Evolutionary conservation across 1,139 yeast genomes (phyloP).

Genomic region (Taiozyma sp.): DNA sequence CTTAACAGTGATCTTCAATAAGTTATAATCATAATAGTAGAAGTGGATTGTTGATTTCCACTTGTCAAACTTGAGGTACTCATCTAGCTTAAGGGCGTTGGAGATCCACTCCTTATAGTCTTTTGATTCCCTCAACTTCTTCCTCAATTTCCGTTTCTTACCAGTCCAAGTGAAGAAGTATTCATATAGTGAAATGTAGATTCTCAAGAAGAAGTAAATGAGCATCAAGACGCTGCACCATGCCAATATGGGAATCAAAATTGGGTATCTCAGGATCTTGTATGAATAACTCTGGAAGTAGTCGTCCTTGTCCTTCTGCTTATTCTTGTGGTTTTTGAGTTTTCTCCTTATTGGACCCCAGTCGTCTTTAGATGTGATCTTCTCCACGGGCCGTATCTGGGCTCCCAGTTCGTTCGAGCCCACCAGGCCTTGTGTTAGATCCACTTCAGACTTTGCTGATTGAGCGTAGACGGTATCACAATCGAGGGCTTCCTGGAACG

Average conservation of each 20-base stretch:
- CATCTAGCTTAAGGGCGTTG: conserved; percentile 55
- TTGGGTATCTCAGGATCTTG: conserved; percentile 60
- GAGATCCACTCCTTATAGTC: conserved; percentile 60
- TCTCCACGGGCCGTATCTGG: conserved; percentile 24
- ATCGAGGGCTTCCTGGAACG: conserved; percentile 27
- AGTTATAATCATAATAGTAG: conserved; percentile 65
- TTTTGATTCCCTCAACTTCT: conserved; percentile 42
- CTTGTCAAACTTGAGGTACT: conserved; percentile 50
- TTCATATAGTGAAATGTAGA: conserved; percentile 64
- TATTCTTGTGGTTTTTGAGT: conserved; percentile 15
- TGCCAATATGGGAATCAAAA: conserved; percentile 42
- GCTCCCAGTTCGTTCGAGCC: conserved; percentile 9
- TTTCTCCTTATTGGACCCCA: conserved; percentile 57
- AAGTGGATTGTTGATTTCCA: conserved; percentile 65
- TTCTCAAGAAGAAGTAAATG: conserved; percentile 48
- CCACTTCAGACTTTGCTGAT: conserved; percentile 6
- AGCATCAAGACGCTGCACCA: conserved; percentile 53
- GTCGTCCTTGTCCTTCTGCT: conserved; percentile 12
- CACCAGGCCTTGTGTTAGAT: conserved; percentile 10
- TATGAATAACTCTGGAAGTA: conserved; percentile 37
- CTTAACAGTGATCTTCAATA: conserved; percentile 47
- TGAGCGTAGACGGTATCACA: conserved; percentile 14
- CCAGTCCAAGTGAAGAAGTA: conserved; percentile 58
- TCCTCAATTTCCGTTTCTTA: conserved; percentile 44
- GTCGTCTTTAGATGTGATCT: conserved; percentile 58